A percentile compares a stretch with the other conserved stretches of the same genome.
Evolutionary conservation across 495 filamentous ascomycete species (phyloP).

Genomic region (Lentithecium fluviatile): DNA sequence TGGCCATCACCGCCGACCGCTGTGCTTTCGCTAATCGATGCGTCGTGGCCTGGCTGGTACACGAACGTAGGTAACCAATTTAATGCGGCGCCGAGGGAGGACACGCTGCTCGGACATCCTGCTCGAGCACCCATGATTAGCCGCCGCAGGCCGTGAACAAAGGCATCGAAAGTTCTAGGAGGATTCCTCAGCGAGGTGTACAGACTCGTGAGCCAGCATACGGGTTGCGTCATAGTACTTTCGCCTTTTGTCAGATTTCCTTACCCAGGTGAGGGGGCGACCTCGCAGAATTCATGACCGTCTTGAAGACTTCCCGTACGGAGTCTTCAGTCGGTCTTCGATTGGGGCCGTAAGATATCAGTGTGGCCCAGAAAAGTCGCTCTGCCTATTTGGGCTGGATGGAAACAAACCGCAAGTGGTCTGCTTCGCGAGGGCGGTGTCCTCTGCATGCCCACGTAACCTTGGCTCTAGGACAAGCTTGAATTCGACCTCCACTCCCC

Average conservation of each 20-base stretch:
- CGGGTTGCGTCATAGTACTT: conserved; percentile 52
- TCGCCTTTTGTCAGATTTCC: conserved; percentile 24
- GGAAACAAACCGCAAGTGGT: conserved; percentile 38
- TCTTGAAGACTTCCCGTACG: conserved; percentile 30
- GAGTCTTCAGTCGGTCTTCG: conserved; percentile 42
- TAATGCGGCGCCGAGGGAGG: conserved; percentile 54
- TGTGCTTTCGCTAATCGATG: too few species aligned
- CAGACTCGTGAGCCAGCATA: conserved; percentile 49
- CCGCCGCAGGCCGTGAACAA: too few species aligned
- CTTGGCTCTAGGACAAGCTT: conserved; percentile 56
- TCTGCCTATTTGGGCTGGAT: background rate
- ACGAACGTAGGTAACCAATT: conserved; percentile 53
- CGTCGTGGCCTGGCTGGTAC: conserved; percentile 2
- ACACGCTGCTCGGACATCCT: conserved; percentile 2
- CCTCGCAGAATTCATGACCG: conserved; percentile 33
- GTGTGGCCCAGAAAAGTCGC: conserved; percentile 43
- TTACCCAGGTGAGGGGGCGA: conserved; percentile 26
- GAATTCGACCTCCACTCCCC: conserved; percentile 46
- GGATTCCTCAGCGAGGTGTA: conserved; percentile 53
- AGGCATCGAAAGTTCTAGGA: too few species aligned
- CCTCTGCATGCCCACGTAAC: conserved; percentile 53
- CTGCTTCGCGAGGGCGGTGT: conserved; percentile 50
- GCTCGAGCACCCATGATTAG: conserved; percentile 34
- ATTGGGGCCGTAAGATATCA: conserved; percentile 56
- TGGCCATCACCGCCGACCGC: too few species aligned